phyloP scores from a whole-genome alignment of 768 basidiomycete species.

The Suillus ampliporus region DNA sequence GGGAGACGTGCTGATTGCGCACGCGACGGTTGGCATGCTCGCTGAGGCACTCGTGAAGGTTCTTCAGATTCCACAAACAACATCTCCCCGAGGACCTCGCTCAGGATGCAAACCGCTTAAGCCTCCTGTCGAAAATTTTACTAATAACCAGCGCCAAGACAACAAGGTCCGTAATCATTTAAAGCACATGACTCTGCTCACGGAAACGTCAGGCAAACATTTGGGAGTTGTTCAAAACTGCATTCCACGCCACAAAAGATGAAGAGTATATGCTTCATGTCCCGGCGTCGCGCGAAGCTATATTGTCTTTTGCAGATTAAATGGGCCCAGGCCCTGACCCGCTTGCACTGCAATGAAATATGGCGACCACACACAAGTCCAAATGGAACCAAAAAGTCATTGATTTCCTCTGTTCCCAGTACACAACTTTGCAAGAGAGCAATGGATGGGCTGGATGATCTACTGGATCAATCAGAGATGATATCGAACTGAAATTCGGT shows the following conservation, averaged over 20 bases:
- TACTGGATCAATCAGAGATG: not conserved
- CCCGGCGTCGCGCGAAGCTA: not conserved
- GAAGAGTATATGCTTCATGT: slow-evolving; percentile 2
- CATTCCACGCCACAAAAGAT: not conserved
- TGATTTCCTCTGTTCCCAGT: not conserved
- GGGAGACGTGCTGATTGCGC: not conserved
- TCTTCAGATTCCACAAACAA: not conserved
- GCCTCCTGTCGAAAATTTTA: not conserved
- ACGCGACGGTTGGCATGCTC: not conserved
- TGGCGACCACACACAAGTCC: not conserved
- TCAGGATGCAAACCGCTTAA: not conserved
- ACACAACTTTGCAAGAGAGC: not conserved
- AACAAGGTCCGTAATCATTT: not conserved
- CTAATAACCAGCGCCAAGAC: not conserved
- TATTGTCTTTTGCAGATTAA: not conserved
- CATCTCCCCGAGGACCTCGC: not conserved
- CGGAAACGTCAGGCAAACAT: not conserved
- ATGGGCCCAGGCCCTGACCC: not conserved
- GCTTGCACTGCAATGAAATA: slow-evolving; percentile 1
- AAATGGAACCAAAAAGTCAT: not conserved
- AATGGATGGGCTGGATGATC: not conserved
- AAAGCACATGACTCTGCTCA: not conserved
- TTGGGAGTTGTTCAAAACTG: not conserved
- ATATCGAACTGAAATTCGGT: not conserved
- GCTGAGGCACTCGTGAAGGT: not conserved